Base-by-base conservation (phyloP, 2,329 filamentous ascomycete genomes). In the Talaromyces pinophilus region DNA sequence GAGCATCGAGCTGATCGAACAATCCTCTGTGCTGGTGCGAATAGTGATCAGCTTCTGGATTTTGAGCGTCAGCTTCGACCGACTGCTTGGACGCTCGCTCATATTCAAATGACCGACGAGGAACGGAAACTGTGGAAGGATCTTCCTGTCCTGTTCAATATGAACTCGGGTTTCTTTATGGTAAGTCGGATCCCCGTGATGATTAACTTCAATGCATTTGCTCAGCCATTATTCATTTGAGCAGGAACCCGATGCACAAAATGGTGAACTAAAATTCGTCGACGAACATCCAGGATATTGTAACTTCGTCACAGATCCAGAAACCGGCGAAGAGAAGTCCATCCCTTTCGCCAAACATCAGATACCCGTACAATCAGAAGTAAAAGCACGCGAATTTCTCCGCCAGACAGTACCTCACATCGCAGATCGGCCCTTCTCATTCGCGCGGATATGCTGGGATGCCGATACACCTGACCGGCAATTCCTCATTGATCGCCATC, bases 231-330 rank as follows among this genome's bases (percentile, higher is more conserved):
- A 46, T 48, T 13, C 22, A 46, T 22, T 5, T 54, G 5, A 25
- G 3, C 19, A 65, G 72, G 82, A 84, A 65, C 63, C 79, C 77
- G 64, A 86, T 71, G 74, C 73, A 35, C 72, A 79, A 25, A 74
- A 73, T 75, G 68, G 76, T 72, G 69, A 79, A 66, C 71, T 79
- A 1, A 79, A 79, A 63, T 74, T 79, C 52, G 76, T 75, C 63
- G 85, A 87, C 67, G 84, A 87, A 69, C 84, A 86, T 65, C 84
- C 85, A 0, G 85, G 85, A 2, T 87, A 86, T 68, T 82, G 81
- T 64, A 85, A 86, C 62, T 67, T 80, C 78, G 61, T 72, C 79
- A 15, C 67, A 70, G 5, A 71, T 71, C 6, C 65, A 69, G 0
- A 71, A 71, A 33, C 72, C 71, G 17, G 74, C 71, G 13, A 64